Percentiles rank a stretch among this genome's conserved stretches.
Evolutionary conservation across 768 basidiomycete genomes (phyloP).

Genomic region (Trametes elegans): DNA sequence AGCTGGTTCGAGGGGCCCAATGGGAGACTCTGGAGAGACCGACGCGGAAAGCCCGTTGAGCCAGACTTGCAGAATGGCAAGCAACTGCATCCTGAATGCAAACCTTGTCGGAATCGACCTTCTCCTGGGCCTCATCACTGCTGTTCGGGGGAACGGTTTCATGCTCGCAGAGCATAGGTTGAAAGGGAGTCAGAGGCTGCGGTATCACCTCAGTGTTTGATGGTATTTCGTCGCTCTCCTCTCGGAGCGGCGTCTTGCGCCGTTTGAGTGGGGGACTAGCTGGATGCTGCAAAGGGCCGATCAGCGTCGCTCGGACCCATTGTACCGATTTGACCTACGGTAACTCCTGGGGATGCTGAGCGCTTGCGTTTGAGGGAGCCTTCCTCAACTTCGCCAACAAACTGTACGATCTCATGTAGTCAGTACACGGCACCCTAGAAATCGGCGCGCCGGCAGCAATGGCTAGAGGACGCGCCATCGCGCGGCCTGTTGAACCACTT

Average conservation of each 20-base stretch:
- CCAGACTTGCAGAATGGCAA: too few species aligned
- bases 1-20: too few species aligned
- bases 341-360: not conserved
- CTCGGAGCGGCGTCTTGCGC: constrained; percentile 19
- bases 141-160: too few species aligned
- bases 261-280: constrained; percentile 19
- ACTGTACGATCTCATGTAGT: constrained; percentile 10
- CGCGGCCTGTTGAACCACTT: not conserved
- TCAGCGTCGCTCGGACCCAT: not conserved
- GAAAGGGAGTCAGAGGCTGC: not conserved
- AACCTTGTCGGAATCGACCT: not conserved
- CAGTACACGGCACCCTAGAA: not conserved
- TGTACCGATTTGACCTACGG: constrained; percentile 1
- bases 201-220: constrained; percentile 1
- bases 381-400: constrained; percentile 20
- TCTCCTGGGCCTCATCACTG: too few species aligned
- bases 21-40: too few species aligned
- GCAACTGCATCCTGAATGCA: not conserved
- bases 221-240: not conserved
- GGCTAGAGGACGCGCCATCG: too few species aligned
- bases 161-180: too few species aligned
- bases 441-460: too few species aligned
- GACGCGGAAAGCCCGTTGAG: too few species aligned
- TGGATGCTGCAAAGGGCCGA: not conserved
- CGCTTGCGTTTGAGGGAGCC: constrained; percentile 26